These are phyloP conservation scores for Cymbopogon flexuosus DNA, from an alignment of 202 grass and related monocot species.

Conservation along the genomic window DNA sequence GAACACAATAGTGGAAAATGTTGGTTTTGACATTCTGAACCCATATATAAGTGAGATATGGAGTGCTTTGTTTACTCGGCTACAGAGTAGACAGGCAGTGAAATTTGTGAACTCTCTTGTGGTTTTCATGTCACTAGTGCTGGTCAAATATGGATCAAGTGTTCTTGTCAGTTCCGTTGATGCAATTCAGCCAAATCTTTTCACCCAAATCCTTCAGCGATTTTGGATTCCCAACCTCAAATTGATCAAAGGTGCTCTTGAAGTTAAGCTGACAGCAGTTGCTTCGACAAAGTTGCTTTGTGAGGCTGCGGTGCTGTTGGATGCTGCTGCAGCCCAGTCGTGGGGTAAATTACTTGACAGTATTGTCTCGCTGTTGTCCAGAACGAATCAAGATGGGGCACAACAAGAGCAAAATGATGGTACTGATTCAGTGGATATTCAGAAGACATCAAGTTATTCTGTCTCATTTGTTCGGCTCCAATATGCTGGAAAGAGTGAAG, in stretches of 20 bases:
- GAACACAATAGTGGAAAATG: constrained; percentile 86
- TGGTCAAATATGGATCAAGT: constrained; percentile 68
- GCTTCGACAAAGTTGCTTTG: constrained; percentile 90
- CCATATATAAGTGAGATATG: constrained; percentile 78
- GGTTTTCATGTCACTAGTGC: constrained; percentile 83
- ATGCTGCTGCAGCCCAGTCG: constrained; percentile 51
- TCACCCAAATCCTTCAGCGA: constrained; percentile 64
- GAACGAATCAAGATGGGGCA: constrained; percentile 59
- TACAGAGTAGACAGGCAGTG: constrained; percentile 63
- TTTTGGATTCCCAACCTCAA: constrained; percentile 91
- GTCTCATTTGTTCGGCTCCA: constrained; percentile 88
- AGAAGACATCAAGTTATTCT: constrained; percentile 65
- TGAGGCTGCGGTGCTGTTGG: constrained; percentile 61
- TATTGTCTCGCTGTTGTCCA: constrained; percentile 58
- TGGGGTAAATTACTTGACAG: constrained; percentile 93
- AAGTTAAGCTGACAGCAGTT: constrained; percentile 80
- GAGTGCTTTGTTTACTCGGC: constrained; percentile 61
- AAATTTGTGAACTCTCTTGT: constrained; percentile 86
- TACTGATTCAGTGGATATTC: constrained; percentile 48
- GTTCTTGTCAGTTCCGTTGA: constrained; percentile 72
- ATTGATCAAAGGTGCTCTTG: constrained; percentile 69
- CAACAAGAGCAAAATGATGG: constrained; percentile 63
- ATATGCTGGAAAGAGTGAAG: constrained; percentile 83
- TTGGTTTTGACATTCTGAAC: constrained; percentile 68
- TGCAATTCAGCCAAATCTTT: constrained; percentile 61